phyloP scores from a whole-genome alignment of 768 basidiomycete genomes.

The Suillus cothurnatus region DNA sequence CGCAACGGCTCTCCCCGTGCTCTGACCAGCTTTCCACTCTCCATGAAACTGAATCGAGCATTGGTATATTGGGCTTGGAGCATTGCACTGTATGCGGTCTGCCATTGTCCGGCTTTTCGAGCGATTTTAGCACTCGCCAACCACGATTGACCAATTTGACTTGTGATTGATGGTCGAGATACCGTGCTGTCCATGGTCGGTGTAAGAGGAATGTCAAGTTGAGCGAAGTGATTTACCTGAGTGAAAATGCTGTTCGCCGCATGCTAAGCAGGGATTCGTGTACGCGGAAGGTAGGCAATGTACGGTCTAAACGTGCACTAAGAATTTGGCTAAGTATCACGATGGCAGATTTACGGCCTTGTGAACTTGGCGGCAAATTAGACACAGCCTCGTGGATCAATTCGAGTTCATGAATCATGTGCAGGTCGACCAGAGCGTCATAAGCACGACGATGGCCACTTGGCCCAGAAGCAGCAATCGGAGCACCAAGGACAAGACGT shows the following conservation, averaged over 20 bases:
- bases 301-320: conserved; percentile 66
- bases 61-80: conserved; percentile 83
- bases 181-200: conserved; percentile 9
- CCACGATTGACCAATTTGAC: conserved; percentile 85
- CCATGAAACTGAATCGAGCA: conserved; percentile 79
- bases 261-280: conserved; percentile 90
- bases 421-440: conserved; percentile 82
- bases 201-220: background rate
- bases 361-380: conserved; percentile 40
- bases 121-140: conserved; percentile 94
- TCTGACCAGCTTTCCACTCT: conserved; percentile 86
- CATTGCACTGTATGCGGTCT: conserved; percentile 95
- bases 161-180: conserved; percentile 42
- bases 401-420: conserved; percentile 85
- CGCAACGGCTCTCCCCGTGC: conserved; percentile 78
- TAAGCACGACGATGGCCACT: conserved; percentile 87
- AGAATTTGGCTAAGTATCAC: conserved; percentile 42
- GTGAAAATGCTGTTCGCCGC: conserved; percentile 79
- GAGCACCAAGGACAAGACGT: conserved; percentile 71
- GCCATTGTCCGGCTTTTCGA: conserved; percentile 91
- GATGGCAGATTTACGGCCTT: conserved; percentile 46
- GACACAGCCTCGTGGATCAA: conserved; percentile 53
- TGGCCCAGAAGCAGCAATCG: conserved; percentile 79
- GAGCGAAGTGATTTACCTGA: conserved; percentile 50
- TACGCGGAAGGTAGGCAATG: conserved; percentile 84